Base-by-base conservation (phyloP, 1,284 basidiomycete genomes). In the Naganishia cerealis region DNA sequence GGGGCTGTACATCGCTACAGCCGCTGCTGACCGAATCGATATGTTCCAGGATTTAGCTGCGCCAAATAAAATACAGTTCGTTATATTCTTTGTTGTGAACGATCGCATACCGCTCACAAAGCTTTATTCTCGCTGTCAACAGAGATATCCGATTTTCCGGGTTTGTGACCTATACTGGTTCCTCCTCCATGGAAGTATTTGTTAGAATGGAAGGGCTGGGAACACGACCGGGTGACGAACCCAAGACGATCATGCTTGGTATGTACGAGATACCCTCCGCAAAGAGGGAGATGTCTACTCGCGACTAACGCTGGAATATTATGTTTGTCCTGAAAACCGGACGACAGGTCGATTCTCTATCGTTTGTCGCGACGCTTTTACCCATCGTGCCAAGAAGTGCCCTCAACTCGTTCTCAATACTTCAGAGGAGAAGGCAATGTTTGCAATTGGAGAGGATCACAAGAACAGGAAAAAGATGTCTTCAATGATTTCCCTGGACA, bases 1-100 rank as follows among this genome's bases (percentile, higher is more conserved):
- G 18, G 89, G 88, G 0, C 87, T 90, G 72, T 92, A 91, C 73
- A 85, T 92, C 70, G 90, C 91, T 9, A 92, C 90, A 1, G 90
- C 90, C 42, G 86, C 87, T 7, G 90, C 90, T 0, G 90, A 92
- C 75, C 82, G 90, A 58, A 72, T 81, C 7, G 80, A 81, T 71
- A 78, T 81, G 74, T 78, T 81, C 53, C 75, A 77, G 2, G 70
- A 73, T 21, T 71, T 81, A 56, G 77, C 61, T 16, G 50, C 75
- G 68, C 71, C 74, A 65, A 74, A 76, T 87, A 87, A 72, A 57
- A 82, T 77, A 1, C 50, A 71, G 74, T 73, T 40, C 65, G 73
- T 59, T 8, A 2, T 29, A 12, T 2, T 18, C 38, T 4, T n/a
- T 29, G 3, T 26, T 50, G 46, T n/a, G 46, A 50, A n/a, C 24